Evolutionary conservation across 2,329 filamentous ascomycete genomes (phyloP).

Genomic region (Aspergillus ibericus): DNA sequence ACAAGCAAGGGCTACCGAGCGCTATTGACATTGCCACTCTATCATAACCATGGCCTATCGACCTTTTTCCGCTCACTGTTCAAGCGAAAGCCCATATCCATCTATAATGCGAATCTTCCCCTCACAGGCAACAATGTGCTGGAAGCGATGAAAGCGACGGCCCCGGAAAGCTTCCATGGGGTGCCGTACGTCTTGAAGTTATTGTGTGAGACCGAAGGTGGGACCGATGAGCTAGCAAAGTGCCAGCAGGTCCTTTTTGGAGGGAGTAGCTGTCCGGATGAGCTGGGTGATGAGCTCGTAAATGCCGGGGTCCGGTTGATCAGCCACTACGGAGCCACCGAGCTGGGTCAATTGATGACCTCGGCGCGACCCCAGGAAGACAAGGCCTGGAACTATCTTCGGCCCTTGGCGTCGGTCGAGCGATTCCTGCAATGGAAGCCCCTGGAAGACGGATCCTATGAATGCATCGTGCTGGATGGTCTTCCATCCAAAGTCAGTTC

Average conservation of each 20-base stretch:
- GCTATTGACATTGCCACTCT: conserved; percentile 58
- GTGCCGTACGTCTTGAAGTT: conserved; percentile 67
- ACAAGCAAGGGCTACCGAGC: conserved; percentile 48
- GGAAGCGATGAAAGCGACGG: conserved; percentile 22
- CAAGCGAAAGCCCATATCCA: conserved; percentile 49
- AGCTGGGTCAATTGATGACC: conserved; percentile 62
- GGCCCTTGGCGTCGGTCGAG: conserved; percentile 41
- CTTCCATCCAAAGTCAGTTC: conserved; percentile 42
- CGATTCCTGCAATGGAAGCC: conserved; percentile 45
- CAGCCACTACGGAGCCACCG: conserved; percentile 53
- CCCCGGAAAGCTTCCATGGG: conserved; percentile 49
- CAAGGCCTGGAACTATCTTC: conserved; percentile 62
- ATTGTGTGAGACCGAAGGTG: conserved; percentile 57
- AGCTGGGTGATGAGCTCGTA: conserved; percentile 56
- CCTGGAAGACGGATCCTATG: conserved; percentile 39
- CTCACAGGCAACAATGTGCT: conserved; percentile 53
- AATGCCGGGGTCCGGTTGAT: conserved; percentile 50
- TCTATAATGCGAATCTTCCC: conserved; percentile 58
- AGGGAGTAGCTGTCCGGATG: conserved; percentile 60
- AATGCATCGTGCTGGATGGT: conserved; percentile 39
- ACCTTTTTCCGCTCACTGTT: conserved; percentile 56
- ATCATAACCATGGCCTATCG: conserved; percentile 59
- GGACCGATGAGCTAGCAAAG: conserved; percentile 48
- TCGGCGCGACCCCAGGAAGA: conserved; percentile 56
- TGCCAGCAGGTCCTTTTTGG: conserved; percentile 57